These are phyloP conservation scores for Beauveria asiatica DNA, from an alignment of 2,329 filamentous ascomycete genomes.

Conservation along the genomic window DNA sequence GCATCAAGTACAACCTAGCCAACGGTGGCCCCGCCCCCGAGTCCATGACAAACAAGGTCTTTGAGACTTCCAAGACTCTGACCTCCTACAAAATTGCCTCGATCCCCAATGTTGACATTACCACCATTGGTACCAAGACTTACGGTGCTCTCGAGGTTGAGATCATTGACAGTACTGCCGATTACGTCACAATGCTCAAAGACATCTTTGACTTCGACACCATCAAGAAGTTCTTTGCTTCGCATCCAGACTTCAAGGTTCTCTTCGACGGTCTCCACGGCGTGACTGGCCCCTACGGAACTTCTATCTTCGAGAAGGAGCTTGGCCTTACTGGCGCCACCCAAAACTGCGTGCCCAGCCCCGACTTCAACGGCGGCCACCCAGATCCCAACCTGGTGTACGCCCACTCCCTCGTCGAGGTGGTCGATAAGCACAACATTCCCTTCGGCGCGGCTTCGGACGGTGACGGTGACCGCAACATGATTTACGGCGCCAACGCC, in stretches of 20 bases:
- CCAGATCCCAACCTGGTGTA: slow-evolving; percentile 98
- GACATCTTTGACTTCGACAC: slow-evolving; percentile 96
- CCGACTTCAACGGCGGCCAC: slow-evolving; percentile 95
- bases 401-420: slow-evolving; percentile 87
- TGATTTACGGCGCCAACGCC: slow-evolving; percentile 96
- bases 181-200: slow-evolving; percentile 94
- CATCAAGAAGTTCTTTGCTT: slow-evolving; percentile 86
- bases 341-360: slow-evolving; percentile 86
- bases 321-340: slow-evolving; percentile 70
- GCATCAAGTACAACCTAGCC: slow-evolving; percentile 98
- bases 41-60: slow-evolving; percentile 97
- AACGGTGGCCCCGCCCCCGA: slow-evolving; percentile 96
- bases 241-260: slow-evolving; percentile 88
- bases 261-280: slow-evolving; percentile 92
- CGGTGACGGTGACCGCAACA: slow-evolving; percentile 97
- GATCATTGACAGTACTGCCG: slow-evolving; percentile 83
- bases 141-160: slow-evolving; percentile 89
- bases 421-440: slow-evolving; percentile 81
- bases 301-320: slow-evolving; percentile 90
- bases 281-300: slow-evolving; percentile 91
- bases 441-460: slow-evolving; percentile 96
- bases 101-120: slow-evolving; percentile 78
- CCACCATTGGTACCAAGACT: slow-evolving; percentile 70
- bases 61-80: slow-evolving; percentile 79
- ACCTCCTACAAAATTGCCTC: slow-evolving; percentile 87